phyloP scores from a whole-genome alignment of 2,329 filamentous ascomycete species.

The Bipolaris victoriae region DNA sequence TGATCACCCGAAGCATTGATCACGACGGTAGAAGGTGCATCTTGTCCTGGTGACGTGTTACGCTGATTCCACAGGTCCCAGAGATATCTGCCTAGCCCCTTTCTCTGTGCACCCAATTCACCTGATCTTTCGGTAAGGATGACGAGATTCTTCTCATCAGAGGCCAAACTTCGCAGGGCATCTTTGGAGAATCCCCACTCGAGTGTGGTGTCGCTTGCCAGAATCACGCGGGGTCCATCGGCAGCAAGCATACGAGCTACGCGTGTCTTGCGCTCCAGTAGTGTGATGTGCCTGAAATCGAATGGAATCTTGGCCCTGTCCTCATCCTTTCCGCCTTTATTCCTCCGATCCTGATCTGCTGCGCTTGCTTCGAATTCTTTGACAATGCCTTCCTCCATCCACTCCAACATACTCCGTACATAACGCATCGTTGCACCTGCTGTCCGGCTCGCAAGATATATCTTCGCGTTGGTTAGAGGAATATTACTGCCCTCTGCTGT shows the following conservation, averaged over 20 bases:
- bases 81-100: slow-evolving; percentile 70
- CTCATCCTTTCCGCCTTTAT: slow-evolving; percentile 49
- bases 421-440: slow-evolving; percentile 88
- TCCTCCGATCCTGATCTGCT: slow-evolving; percentile 41
- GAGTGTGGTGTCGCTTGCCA: slow-evolving; percentile 87
- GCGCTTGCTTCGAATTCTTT: slow-evolving; percentile 78
- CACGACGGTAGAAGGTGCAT: slow-evolving; percentile 56
- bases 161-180: slow-evolving; percentile 74
- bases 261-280: slow-evolving; percentile 82
- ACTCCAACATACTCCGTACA: slow-evolving; percentile 94
- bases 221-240: slow-evolving; percentile 71
- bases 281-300: slow-evolving; percentile 83
- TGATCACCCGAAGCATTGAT: slow-evolving; percentile 67
- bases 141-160: slow-evolving; percentile 80
- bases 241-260: slow-evolving; percentile 71
- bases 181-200: slow-evolving; percentile 96
- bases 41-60: slow-evolving; percentile 30
- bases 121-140: slow-evolving; percentile 80
- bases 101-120: slow-evolving; percentile 42
- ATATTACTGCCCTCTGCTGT: slow-evolving; percentile 45
- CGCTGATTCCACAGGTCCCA: slow-evolving; percentile 64
- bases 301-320: slow-evolving; percentile 74
- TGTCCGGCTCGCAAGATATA: slow-evolving; percentile 86
- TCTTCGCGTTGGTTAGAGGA: slow-evolving; percentile 58
- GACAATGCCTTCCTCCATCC: slow-evolving; percentile 97